A percentile compares a stretch with the other conserved stretches of the same genome.
phyloP scores from a whole-genome alignment of 495 filamentous ascomycete species.

The Neurospora sp. region DNA sequence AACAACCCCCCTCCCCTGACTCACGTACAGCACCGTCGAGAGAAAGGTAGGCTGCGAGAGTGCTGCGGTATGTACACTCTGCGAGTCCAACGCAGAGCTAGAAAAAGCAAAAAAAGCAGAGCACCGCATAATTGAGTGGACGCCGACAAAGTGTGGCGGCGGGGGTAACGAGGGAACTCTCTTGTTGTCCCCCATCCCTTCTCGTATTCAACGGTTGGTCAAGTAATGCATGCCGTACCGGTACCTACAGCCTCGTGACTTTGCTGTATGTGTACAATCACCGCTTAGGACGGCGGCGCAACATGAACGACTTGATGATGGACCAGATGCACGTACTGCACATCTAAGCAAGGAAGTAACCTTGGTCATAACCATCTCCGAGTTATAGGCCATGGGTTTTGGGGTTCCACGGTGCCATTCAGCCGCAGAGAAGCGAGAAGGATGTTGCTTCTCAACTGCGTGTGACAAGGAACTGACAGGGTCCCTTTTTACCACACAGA shows the following conservation, averaged over 20 bases:
- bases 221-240: background rate
- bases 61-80: background rate
- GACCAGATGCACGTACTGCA: background rate
- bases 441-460: background rate
- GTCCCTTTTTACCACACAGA: background rate
- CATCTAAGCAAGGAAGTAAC: background rate
- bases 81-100: background rate
- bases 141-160: background rate
- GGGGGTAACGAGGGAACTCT: background rate
- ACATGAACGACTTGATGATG: background rate
- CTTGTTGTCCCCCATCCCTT: background rate
- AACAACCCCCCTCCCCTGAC: background rate
- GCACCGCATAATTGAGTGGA: background rate
- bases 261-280: background rate
- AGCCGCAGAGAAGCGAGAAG: conserved; percentile 2
- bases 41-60: background rate
- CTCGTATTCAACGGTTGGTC: background rate
- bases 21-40: background rate
- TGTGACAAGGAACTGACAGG: background rate
- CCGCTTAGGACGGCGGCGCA: background rate
- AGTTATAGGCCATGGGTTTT: background rate
- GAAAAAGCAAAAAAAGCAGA: background rate
- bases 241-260: background rate
- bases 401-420: background rate
- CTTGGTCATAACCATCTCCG: background rate